Evolutionary conservation across 129 eudicot genomes (phyloP).

Genomic region (Silybum marianum): DNA sequence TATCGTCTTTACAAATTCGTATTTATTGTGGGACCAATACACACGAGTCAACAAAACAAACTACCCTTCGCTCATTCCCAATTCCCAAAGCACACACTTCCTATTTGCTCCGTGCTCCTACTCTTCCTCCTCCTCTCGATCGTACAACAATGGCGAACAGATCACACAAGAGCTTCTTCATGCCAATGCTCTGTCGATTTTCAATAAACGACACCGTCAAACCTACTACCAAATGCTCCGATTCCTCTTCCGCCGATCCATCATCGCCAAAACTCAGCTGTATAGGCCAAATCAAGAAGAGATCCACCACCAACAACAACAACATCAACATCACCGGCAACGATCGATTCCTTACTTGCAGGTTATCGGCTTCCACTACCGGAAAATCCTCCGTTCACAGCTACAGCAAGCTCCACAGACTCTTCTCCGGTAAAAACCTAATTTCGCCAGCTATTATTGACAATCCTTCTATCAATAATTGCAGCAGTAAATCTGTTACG

Average conservation of each 20-base stretch:
- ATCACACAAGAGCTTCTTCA: slow-evolving; percentile 39
- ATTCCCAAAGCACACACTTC: slow-evolving; percentile 2
- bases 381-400: slow-evolving; percentile 27
- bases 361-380: slow-evolving; percentile 20
- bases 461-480: not conserved
- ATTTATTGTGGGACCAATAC: slow-evolving; percentile 20
- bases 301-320: slow-evolving; percentile 29
- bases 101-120: not conserved
- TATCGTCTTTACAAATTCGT: not conserved
- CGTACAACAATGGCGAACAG: slow-evolving; percentile 31
- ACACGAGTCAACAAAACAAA: slow-evolving; percentile 20
- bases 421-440: slow-evolving; percentile 55
- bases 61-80: not conserved
- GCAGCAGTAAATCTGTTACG: slow-evolving; percentile 17
- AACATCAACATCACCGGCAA: not conserved
- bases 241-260: slow-evolving; percentile 45
- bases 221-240: slow-evolving; percentile 14
- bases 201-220: slow-evolving; percentile 48
- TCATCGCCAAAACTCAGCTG: slow-evolving; percentile 73
- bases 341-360: not conserved
- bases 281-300: slow-evolving; percentile 69
- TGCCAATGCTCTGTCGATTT: slow-evolving; percentile 59
- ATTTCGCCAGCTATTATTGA: slow-evolving; percentile 32
- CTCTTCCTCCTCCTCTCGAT: not conserved
- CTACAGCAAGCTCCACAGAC: slow-evolving; percentile 52